Evolutionary conservation across 2,329 filamentous ascomycete genomes (phyloP), one percentile per base, ranked within the genome.

Genomic region (Calonectria hawksworthii): DNA sequence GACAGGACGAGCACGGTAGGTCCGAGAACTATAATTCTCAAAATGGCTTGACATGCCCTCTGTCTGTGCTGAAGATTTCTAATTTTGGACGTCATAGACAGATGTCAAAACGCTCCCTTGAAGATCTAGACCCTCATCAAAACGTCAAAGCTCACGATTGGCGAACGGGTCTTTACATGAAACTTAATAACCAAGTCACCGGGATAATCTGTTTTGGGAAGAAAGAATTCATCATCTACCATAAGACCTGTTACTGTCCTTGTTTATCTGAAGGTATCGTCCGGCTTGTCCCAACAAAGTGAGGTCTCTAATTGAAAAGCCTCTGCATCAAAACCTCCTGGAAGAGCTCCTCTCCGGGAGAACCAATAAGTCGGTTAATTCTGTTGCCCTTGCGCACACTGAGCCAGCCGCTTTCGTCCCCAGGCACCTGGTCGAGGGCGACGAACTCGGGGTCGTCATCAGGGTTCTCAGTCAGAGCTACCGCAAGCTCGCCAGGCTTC

Each of bases 371-470:
- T 82, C 95, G 91, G 84, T 92, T 91, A 77, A 99, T 90, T 70
- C 95, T 90, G 86, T 99, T 99, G 8, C 96, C 96, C 80, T 91
- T 93, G 77, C 87, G 88, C 18, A 86, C 83, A 83, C 93, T 95
- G 81, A 97, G 84, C 97, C 97, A 99, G 68, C 87, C 93, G 87
- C 79, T 91, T 85, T 85, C 92, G 84, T 99, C 96, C 51, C 93
- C 94, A 0, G 93, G 89, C 36, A 93, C 89, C 78, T 90, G 87
- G 72, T 89, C 87, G 23, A 86, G 74, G 8, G 82, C 82, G 26
- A 86, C 73, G 80, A 88, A 78, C 50, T 86, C 79, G 70, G 86
- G 82, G 71, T 86, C 85, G 38, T 85, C 86, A 54, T 85, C 75
- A 4, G 86, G 85, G 69, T 88, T 82, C 78, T 86, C 81, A 76